These are phyloP conservation scores for Sinapis alba DNA, from an alignment of 441 rosid species.

Conservation along the genomic window DNA sequence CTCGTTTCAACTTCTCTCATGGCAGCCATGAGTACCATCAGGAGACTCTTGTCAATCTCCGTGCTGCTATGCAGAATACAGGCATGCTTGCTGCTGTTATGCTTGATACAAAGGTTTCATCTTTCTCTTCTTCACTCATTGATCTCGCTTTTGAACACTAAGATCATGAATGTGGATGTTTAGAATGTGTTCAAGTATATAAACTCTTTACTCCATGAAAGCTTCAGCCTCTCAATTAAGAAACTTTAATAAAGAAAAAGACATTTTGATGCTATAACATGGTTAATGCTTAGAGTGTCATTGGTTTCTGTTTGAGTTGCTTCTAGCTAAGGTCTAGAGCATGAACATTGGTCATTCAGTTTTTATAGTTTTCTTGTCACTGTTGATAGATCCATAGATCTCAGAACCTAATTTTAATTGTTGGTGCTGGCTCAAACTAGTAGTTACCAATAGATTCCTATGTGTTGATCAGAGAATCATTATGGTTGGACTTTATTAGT, in stretches of 20 bases:
- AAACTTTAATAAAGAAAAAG: too few relatives aligned
- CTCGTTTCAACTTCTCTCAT: not conserved
- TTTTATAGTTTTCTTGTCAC: not conserved
- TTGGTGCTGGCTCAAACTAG: not conserved
- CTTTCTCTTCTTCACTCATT: too few relatives aligned
- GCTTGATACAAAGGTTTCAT: not conserved
- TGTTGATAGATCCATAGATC: not conserved
- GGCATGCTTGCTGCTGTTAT: not conserved
- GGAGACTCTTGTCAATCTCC: not conserved
- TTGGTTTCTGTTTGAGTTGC: not conserved
- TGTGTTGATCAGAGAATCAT: not conserved
- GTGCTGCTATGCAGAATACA: not conserved
- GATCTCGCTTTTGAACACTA: too few relatives aligned
- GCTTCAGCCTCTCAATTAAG: too few relatives aligned
- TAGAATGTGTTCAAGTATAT: too few relatives aligned
- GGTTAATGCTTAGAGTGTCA: not conserved
- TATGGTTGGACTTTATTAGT: slow-evolving; percentile 11
- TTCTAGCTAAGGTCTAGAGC: too few relatives aligned
- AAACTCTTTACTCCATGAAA: too few relatives aligned
- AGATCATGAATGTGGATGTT: too few relatives aligned
- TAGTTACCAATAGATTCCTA: not conserved
- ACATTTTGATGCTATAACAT: too few relatives aligned
- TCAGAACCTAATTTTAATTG: not conserved
- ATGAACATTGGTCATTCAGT: too few relatives aligned
- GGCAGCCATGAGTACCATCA: not conserved